Conservation (phyloP, 768 basidiomycete genomes). For the Exsudoporus frostii region DNA sequence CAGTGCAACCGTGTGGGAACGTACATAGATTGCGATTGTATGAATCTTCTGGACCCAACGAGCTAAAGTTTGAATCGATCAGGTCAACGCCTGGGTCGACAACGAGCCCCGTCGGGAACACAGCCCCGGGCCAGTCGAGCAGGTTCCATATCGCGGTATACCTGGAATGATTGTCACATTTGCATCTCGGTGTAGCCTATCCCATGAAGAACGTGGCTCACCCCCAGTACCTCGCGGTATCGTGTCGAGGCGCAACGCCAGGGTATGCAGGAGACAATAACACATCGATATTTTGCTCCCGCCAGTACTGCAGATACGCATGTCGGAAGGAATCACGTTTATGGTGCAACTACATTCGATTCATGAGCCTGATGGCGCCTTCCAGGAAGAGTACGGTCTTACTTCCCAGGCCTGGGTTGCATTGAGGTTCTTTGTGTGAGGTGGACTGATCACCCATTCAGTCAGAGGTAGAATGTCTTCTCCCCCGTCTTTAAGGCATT, state of each 20-base stretch:
- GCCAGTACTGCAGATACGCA: conserved; percentile 37
- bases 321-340: conserved; percentile 35
- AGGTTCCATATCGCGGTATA: conserved; percentile 45
- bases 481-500: conserved; percentile 25
- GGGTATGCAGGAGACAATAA: conserved; percentile 38
- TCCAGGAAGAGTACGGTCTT: neutral
- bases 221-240: conserved; percentile 36
- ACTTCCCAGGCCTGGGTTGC: conserved; percentile 32
- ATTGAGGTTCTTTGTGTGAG: conserved; percentile 24
- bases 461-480: conserved; percentile 36
- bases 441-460: conserved; percentile 35
- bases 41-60: conserved; percentile 20
- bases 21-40: conserved; percentile 19
- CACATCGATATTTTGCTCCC: conserved; percentile 37
- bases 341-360: conserved; percentile 21
- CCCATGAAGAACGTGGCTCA: neutral
- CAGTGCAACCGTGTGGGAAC: neutral
- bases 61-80: conserved; percentile 2
- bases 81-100: conserved; percentile 27
- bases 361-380: neutral
- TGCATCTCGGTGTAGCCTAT: neutral
- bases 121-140: conserved; percentile 41
- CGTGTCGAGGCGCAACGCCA: conserved; percentile 37
- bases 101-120: conserved; percentile 42
- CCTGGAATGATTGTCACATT: conserved; percentile 10